Evolutionary conservation across 371 early-diverging fungal genomes (phyloP), one percentile per base, ranked within the genome.

Genomic region (Mucor ambiguus): DNA sequence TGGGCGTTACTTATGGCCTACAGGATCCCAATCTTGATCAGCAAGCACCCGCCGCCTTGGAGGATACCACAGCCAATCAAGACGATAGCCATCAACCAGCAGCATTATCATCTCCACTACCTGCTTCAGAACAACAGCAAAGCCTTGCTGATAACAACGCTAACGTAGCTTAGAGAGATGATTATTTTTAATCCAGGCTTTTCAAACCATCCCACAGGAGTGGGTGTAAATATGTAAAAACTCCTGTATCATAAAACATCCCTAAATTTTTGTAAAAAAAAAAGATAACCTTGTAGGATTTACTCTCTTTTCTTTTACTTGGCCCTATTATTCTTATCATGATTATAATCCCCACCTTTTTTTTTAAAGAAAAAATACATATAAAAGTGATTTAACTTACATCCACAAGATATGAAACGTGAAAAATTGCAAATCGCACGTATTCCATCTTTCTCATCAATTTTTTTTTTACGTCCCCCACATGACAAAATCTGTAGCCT

Each of bases 161-260:
- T 32, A 41, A 37, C 18, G 22, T 14, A 20, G 55, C 56, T 63
- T 63, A 64, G 32, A 24, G 44, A 52, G 28, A 26, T 24, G 11
- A 52, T 1, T 49, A 49, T 24, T 49, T 26, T 49, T 12, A n/a
- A n/a, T n/a, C n/a, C n/a, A n/a, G 52, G 52, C 52, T 52, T 52
- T 5, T 26, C 52, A 41, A 41, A 14, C 20, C 6, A 28, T 54
- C 67, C 56, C 57, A 43, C 57, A 54, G 67, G 61, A 67, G 60
- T 67, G 67, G 61, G 67, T 67, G 63, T 63, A 68, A 63, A 68
- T 68, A 68, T 63, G 63, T 68, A 62, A 67, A 61, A 67, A 49
- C 68, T 62, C 68, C 68, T 67, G 68, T 68, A 68, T 32, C 59
- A 63, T 68, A 68, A 43, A 61, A 24, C 29, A 52, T 26, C 46